Percentiles rank a stretch among this genome's conserved stretches.
Conservation (phyloP, 495 filamentous ascomycete species). For the Physcia stellaris region DNA sequence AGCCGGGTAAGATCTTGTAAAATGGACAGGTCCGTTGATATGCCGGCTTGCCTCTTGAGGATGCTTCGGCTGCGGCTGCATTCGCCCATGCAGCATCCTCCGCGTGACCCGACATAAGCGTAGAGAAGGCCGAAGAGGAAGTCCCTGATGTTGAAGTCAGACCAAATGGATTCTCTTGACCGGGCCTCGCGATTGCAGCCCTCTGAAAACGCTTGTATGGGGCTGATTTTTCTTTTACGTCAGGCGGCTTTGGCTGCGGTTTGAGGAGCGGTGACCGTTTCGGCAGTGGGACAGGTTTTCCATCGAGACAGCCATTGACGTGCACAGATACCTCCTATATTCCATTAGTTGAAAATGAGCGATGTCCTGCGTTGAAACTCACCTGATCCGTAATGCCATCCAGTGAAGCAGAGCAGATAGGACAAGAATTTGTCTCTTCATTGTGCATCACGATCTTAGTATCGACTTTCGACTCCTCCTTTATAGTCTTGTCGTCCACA, state of each 20-base stretch:
- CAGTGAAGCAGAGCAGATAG: slow-evolving; percentile 58
- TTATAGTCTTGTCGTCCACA: slow-evolving; percentile 17
- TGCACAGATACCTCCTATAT: slow-evolving; percentile 46
- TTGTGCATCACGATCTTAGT: not conserved
- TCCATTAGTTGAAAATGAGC: slow-evolving; percentile 9
- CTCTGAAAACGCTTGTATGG: slow-evolving; percentile 45
- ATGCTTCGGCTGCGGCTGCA: slow-evolving; percentile 65
- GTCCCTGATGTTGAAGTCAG: slow-evolving; percentile 24
- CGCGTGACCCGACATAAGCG: slow-evolving; percentile 79
- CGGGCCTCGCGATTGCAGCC: slow-evolving; percentile 58
- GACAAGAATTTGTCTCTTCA: slow-evolving; percentile 41
- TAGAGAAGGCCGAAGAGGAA: slow-evolving; percentile 64
- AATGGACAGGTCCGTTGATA: slow-evolving; percentile 89
- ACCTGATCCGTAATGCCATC: slow-evolving; percentile 43
- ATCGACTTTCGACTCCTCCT: slow-evolving; percentile 7
- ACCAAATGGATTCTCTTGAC: slow-evolving; percentile 60
- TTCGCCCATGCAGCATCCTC: slow-evolving; percentile 83
- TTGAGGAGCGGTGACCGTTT: not conserved
- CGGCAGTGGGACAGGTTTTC: slow-evolving; percentile 44
- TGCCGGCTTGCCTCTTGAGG: slow-evolving; percentile 75
- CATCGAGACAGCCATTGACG: slow-evolving; percentile 89
- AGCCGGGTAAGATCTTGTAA: slow-evolving; percentile 91
- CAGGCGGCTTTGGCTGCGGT: not conserved
- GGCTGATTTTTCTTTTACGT: slow-evolving; percentile 7
- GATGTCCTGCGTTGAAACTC: slow-evolving; percentile 13